Evolutionary conservation across 2,329 filamentous ascomycete species (phyloP), one percentile per base, ranked within the genome.

Genomic region (Cytospora piceae): DNA sequence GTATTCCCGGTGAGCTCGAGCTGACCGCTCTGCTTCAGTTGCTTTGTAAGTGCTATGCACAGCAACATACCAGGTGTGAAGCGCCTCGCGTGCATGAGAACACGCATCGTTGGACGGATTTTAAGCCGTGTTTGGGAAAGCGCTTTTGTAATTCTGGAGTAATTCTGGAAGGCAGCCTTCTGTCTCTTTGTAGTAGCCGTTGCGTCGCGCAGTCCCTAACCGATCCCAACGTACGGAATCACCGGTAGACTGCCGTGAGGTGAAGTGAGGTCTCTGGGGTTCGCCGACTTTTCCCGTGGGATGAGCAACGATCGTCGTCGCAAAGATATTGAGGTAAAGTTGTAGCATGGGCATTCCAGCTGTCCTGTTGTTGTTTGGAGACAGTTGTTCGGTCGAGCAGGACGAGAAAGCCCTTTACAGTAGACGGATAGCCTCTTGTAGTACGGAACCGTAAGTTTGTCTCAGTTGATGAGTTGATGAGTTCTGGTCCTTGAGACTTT

Each of bases 151-250:
- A 37, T 46, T 51, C 39, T 57, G n/a, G 29, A 37, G 5, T n/a
- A 11, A 15, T 63, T 51, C 39, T 57, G 60, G 53, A 63, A 57
- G 53, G 39, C 53, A 39, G 53, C 22, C 31, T 54, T 34, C 42
- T 65, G 31, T 22, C 39, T 53, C 27, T 9, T 60, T 60, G n/a
- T 52, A 20, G 58, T 52, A 52, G 46, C 31, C 58, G 42, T 58
- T 54, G 63, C 52, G 63, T 53, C 42, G 52, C 42, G 34, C 58
- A 58, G 29, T 49, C 29, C 42, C 42, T 15, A 37, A 14, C 29
- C 24, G 11, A 24, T 37, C 52, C 7, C 52, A 42, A 34, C 39
- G n/a, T 42, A 22, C 17, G 15, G 15, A 42, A 6, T 6, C 20
- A 17, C 39, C 15, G 42, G 20, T n/a, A 46, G 2, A n/a, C 14